Conservation (phyloP, 768 basidiomycete genomes). For the Collybia nuda region DNA sequence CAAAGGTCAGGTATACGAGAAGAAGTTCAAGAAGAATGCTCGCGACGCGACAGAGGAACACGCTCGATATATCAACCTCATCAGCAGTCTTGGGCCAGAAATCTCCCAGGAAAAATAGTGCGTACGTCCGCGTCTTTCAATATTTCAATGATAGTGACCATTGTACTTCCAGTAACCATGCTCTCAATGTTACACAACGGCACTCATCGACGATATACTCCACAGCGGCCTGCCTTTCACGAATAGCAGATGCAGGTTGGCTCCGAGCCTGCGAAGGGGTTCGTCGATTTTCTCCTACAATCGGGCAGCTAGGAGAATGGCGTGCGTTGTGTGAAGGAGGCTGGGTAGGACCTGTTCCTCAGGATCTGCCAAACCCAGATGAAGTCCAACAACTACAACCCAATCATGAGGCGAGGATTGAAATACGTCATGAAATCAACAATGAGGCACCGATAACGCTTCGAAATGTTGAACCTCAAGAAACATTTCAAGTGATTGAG, state of each 20-base stretch:
- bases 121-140: constrained; percentile 24
- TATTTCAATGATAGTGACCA: background rate
- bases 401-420: background rate
- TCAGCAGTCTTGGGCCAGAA: constrained; percentile 72
- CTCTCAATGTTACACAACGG: constrained; percentile 57
- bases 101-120: constrained; percentile 81
- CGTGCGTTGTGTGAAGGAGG: constrained; percentile 73
- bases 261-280: constrained; percentile 69
- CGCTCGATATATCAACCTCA: constrained; percentile 71
- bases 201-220: constrained; percentile 58
- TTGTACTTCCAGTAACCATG: constrained; percentile 56
- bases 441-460: constrained; percentile 2
- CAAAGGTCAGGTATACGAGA: constrained; percentile 71
- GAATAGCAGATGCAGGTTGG: constrained; percentile 84
- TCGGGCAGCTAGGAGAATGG: constrained; percentile 76
- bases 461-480: constrained; percentile 3
- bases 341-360: constrained; percentile 57
- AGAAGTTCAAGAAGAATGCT: constrained; percentile 74
- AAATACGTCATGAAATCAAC: constrained; percentile 2
- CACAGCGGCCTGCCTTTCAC: constrained; percentile 63
- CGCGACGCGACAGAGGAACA: constrained; percentile 73
- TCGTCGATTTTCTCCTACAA: constrained; percentile 60
- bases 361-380: constrained; percentile 37
- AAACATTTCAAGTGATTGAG: background rate
- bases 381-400: constrained; percentile 6